Percentiles rank a stretch among this genome's conserved stretches.
Conservation (phyloP, 225 moss, liverwort and hornwort genomes). For the Physcomitrellopsis africana region DNA sequence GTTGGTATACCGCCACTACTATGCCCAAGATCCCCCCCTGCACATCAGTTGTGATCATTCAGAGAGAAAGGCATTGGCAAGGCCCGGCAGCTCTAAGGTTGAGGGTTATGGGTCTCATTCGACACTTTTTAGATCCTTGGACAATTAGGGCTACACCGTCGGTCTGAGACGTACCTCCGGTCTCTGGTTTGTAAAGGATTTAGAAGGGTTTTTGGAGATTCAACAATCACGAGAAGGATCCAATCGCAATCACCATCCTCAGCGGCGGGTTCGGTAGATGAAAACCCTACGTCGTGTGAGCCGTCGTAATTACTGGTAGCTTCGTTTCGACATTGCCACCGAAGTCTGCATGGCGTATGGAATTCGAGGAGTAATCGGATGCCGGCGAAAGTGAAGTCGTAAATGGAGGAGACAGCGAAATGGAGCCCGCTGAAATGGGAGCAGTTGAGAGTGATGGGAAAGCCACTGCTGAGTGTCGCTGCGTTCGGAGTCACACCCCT, state of each 20-base stretch:
- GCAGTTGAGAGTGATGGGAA: slow-evolving; percentile 50
- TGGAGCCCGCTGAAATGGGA: slow-evolving; percentile 51
- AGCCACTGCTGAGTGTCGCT: slow-evolving; percentile 62
- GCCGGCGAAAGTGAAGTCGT: background rate
- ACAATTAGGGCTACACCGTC: no score
- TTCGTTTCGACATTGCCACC: background rate
- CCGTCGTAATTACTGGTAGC: background rate
- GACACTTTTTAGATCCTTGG: background rate
- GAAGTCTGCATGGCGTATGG: background rate
- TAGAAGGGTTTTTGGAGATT: background rate
- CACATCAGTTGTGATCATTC: no score
- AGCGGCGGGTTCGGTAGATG: background rate
- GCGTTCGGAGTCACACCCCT: slow-evolving; percentile 68
- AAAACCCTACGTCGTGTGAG: background rate
- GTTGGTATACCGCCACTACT: no score
- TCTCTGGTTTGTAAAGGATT: background rate
- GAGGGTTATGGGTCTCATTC: background rate
- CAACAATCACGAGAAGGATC: background rate
- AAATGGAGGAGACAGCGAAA: slow-evolving; percentile 19
- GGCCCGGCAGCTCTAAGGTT: background rate
- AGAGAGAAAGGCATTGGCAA: no score
- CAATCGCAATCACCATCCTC: background rate
- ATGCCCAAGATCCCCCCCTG: no score
- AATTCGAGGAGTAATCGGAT: slow-evolving; percentile 4
- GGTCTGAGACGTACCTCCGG: no score